A percentile compares a stretch with the other conserved stretches of the same genome.
Conservation (phyloP, 768 basidiomycete species). For the Tylopilus sp. region DNA sequence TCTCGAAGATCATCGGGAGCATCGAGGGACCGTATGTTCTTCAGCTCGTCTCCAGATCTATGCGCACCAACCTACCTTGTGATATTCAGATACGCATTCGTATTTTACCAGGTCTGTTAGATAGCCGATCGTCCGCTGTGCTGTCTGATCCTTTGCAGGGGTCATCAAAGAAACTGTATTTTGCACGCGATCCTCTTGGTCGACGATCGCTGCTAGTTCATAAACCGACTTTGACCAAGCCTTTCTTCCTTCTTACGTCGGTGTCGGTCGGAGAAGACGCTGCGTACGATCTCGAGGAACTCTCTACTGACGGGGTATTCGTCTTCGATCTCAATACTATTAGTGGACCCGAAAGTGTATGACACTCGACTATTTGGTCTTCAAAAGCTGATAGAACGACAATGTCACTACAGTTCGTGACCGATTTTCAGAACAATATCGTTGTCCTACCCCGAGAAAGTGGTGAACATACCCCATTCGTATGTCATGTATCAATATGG, state of each 20-base stretch:
- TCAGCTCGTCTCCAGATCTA: neutral
- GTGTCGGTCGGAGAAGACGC: conserved; percentile 51
- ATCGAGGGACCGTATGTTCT: conserved; percentile 80
- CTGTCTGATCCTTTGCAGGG: conserved; percentile 33
- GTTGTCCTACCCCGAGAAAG: conserved; percentile 21
- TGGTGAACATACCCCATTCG: conserved; percentile 18
- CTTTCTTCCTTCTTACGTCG: conserved; percentile 63
- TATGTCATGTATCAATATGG: conserved; percentile 9
- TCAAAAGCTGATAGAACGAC: neutral
- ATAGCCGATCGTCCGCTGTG: neutral
- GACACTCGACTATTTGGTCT: neutral
- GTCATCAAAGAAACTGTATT: conserved; percentile 51
- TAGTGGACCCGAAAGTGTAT: conserved; percentile 23
- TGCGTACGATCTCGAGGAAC: conserved; percentile 55
- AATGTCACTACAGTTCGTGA: conserved; percentile 15
- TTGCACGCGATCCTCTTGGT: conserved; percentile 80
- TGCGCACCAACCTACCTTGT: neutral
- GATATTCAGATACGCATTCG: conserved; percentile 66
- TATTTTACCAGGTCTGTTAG: conserved; percentile 67
- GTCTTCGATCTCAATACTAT: conserved; percentile 44
- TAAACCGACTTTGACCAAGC: conserved; percentile 43
- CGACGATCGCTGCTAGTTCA: conserved; percentile 81
- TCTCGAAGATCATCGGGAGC: conserved; percentile 49
- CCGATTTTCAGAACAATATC: conserved; percentile 19
- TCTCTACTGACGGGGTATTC: conserved; percentile 56